Percentiles rank a stretch among this genome's conserved stretches.
Evolutionary conservation across 2,329 filamentous ascomycete genomes (phyloP).

Genomic region (Fusarium setosum): DNA sequence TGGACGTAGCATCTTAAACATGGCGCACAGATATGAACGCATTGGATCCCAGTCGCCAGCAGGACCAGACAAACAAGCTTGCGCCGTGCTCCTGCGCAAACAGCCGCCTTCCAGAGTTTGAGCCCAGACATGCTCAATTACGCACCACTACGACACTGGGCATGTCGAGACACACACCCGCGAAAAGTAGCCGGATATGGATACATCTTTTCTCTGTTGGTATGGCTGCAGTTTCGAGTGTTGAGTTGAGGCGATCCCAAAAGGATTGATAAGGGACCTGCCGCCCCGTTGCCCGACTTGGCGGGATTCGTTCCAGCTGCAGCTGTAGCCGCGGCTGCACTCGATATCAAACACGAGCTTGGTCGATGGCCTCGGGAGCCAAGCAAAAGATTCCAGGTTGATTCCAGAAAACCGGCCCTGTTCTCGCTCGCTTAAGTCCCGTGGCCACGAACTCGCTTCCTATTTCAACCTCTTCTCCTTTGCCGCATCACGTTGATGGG

Average conservation of each 20-base stretch:
- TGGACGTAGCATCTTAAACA: not conserved
- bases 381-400: constrained; percentile 26
- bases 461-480: constrained; percentile 28
- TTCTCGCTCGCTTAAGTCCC: constrained; percentile 8
- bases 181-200: constrained; percentile 13
- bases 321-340: constrained; percentile 33
- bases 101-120: constrained; percentile 6
- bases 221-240: not conserved
- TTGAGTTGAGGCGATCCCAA: not conserved
- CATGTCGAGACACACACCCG: not conserved
- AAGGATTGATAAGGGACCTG: constrained; percentile 30
- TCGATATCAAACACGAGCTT: constrained; percentile 27
- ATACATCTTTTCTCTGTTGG: constrained; percentile 1
- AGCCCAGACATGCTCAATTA: constrained; percentile 2
- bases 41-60: not conserved
- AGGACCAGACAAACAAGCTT: not conserved
- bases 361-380: constrained; percentile 34
- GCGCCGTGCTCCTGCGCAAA: constrained; percentile 2
- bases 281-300: constrained; percentile 27
- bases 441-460: constrained; percentile 31
- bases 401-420: constrained; percentile 36
- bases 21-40: not conserved
- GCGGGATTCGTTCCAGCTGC: constrained; percentile 16
- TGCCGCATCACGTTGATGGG: constrained; percentile 31
- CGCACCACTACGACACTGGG: constrained; percentile 4